Evolutionary conservation across 2,329 filamentous ascomycete species (phyloP), one percentile per base, ranked within the genome.

Genomic region (Verticillium zaregamsianum): DNA sequence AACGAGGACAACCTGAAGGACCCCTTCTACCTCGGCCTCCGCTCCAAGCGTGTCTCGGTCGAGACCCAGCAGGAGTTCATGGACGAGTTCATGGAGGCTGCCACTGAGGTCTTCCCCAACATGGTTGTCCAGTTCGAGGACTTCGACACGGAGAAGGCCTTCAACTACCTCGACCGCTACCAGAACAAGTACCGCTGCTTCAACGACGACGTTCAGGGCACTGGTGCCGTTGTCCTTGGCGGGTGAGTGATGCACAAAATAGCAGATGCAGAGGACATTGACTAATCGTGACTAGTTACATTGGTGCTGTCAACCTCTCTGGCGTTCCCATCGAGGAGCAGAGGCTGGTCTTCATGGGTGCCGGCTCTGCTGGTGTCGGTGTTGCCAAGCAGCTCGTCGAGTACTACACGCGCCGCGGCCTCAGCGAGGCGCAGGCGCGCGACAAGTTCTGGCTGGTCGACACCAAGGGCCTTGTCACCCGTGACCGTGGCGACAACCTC

Each of bases 121-220:
- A 89, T 84, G 86, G 77, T 89, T 55, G 91, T 98, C 65, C 95
- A 98, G 75, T 98, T 97, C 70, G 94, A 98, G 76, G 95, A 98
- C 73, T 98, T 97, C 77, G 96, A 98, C 82, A 96, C 94, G 71
- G 84, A 86, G 68, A 88, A 88, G 78, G 94, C 95, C 56, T 99
- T 98, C 85, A 90, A 91, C 65, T 94, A 96, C 71, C 86, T 98
- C 49, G 90, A 95, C 74, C 87, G 92, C 64, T 98, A 98, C 80
- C 90, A 92, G 69, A 83, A 93, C 74, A 86, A 83, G 66, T 94
- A 97, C 82, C 93, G 91, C 76, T 96, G 92, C 84, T 99, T 99
- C 86, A 98, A 98, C 77, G 95, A 98, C 73, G 94, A 99, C 74
- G 95, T 99, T 73, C 94, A 98, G 81, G 94, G 94, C 67, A 98